These are phyloP conservation scores for Chlorociboria aeruginascens DNA, from an alignment of 495 filamentous ascomycete genomes.

Conservation along the genomic window DNA sequence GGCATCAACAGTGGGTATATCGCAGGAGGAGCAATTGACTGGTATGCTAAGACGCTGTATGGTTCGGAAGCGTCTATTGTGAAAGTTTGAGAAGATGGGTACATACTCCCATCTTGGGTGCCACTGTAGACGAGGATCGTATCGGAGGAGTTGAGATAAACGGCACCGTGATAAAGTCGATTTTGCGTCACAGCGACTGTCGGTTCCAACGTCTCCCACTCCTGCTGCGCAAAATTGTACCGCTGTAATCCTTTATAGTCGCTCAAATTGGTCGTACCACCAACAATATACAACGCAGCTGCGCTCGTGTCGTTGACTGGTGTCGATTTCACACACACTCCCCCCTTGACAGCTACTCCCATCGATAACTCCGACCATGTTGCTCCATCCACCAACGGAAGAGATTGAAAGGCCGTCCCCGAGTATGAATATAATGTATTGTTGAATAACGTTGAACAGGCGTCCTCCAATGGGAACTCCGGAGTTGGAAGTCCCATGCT, in stretches of 20 bases:
- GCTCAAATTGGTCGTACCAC: constrained; percentile 44
- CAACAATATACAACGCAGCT: constrained; percentile 67
- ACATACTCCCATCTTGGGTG: constrained; percentile 39
- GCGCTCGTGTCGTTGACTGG: constrained; percentile 36
- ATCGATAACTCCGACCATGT: constrained; percentile 54
- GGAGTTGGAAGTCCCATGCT: constrained; percentile 57
- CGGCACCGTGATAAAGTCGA: constrained; percentile 60
- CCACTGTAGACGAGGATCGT: constrained; percentile 78
- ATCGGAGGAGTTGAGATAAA: constrained; percentile 57
- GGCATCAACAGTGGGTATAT: constrained; percentile 59
- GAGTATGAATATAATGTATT: constrained; percentile 83
- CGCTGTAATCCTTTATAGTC: constrained; percentile 73
- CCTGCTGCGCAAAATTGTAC: constrained; percentile 61
- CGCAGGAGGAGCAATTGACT: constrained; percentile 39
- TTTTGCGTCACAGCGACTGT: constrained; percentile 46
- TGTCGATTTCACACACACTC: constrained; percentile 62
- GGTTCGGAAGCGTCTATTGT: constrained; percentile 51
- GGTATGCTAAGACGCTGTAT: constrained; percentile 42
- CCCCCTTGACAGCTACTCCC: constrained; percentile 59
- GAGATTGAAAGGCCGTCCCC: constrained; percentile 55
- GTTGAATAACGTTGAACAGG: constrained; percentile 73
- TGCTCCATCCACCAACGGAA: constrained; percentile 54
- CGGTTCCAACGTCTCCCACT: constrained; percentile 60
- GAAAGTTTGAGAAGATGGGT: constrained; percentile 62
- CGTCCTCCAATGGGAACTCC: constrained; percentile 49